Evolutionary conservation across 345 rosid genomes (phyloP).

Genomic region (Hibiscus tridactylites): DNA sequence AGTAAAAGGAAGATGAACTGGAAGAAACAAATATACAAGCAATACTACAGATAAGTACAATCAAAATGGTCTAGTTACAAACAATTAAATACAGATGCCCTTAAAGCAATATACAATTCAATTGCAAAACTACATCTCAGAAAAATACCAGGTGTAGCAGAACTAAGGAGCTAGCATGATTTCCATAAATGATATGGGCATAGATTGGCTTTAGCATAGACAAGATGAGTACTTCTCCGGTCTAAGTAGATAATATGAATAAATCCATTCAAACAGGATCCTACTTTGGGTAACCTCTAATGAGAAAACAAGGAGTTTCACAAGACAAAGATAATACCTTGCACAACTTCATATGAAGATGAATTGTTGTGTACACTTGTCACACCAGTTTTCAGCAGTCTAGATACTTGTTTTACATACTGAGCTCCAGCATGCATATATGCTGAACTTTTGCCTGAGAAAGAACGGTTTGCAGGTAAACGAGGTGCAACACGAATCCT

Average conservation of each 20-base stretch:
- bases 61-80: not conserved
- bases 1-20: not conserved
- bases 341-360: conserved; percentile 70
- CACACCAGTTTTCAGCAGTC: conserved; percentile 80
- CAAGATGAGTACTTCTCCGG: not conserved
- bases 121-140: not conserved
- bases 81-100: not conserved
- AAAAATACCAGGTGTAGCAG: not conserved
- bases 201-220: not conserved
- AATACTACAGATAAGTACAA: not conserved
- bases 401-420: conserved; percentile 84
- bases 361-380: conserved; percentile 83
- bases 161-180: not conserved
- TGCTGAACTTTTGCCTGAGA: conserved; percentile 80
- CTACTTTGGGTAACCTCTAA: not conserved
- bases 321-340: conserved; percentile 49
- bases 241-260: conserved; percentile 1
- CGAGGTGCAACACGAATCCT: conserved; percentile 46
- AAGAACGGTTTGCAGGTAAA: conserved; percentile 56
- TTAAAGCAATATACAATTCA: not conserved
- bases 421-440: conserved; percentile 88
- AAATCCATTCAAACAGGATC: not conserved
- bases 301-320: not conserved
- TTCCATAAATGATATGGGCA: not conserved
- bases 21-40: not conserved